Conservation (phyloP, 441 rosid genomes). For the Gossypium schwendimanii region DNA sequence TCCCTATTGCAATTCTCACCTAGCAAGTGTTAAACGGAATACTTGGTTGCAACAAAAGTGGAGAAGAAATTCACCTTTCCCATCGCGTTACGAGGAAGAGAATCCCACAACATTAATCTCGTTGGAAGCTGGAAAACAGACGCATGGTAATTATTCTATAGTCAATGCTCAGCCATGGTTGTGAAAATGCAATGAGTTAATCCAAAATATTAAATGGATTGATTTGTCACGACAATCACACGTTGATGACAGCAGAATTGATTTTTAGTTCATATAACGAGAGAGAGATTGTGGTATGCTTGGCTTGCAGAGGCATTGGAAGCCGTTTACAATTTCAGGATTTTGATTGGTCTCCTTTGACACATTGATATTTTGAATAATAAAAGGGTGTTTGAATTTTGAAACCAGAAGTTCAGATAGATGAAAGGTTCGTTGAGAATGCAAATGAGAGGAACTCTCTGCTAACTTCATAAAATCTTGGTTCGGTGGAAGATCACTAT, state of each 20-base stretch:
- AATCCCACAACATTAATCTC: constrained; percentile 71
- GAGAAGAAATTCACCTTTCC: constrained; percentile 58
- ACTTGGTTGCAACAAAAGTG: neutral
- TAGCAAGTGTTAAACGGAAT: neutral
- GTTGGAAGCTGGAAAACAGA: constrained; percentile 64
- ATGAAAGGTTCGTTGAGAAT: neutral
- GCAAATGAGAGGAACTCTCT: neutral
- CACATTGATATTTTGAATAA: neutral
- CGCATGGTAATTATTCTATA: neutral
- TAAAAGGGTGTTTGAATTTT: neutral
- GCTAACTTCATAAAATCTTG: neutral
- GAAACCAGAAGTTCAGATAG: neutral
- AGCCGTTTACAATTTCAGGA: neutral
- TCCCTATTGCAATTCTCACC: neutral
- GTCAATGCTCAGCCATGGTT: neutral
- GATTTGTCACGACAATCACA: neutral
- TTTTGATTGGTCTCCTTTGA: neutral
- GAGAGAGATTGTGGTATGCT: neutral
- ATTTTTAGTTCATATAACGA: neutral
- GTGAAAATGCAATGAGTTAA: neutral
- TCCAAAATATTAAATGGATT: neutral
- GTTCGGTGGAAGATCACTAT: neutral
- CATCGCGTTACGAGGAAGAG: constrained; percentile 94
- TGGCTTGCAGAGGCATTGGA: neutral
- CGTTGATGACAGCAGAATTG: neutral